A percentile compares a stretch with the other conserved stretches of the same genome.
Evolutionary conservation across 208 protist species (phyloP).

Genomic region (Trypanosoma scelopori): DNA sequence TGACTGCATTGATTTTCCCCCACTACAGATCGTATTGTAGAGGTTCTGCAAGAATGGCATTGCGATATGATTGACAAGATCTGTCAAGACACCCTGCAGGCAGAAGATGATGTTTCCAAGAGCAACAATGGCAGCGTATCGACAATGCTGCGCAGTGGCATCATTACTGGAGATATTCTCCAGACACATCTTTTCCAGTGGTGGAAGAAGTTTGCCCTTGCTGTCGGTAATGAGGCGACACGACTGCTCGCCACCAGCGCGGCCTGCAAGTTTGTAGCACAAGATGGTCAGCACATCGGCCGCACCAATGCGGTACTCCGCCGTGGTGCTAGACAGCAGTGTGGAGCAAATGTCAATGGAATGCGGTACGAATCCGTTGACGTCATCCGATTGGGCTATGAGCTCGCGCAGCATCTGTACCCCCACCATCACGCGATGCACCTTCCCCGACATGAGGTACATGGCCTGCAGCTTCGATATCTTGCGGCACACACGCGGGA

Average conservation of each 20-base stretch:
- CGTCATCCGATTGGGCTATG: constrained; percentile 46
- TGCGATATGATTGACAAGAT: constrained; percentile 35
- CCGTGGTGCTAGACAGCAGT: constrained; percentile 39
- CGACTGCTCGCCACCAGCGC: constrained; percentile 48
- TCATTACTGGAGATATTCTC: constrained; percentile 27
- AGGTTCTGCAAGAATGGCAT: constrained; percentile 59
- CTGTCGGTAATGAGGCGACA: constrained; percentile 63
- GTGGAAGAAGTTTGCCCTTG: constrained; percentile 53
- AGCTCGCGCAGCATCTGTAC: constrained; percentile 58
- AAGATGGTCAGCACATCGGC: constrained; percentile 64
- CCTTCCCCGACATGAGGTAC: constrained; percentile 38
- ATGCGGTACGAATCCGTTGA: constrained; percentile 76
- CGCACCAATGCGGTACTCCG: constrained; percentile 59
- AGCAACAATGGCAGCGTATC: constrained; percentile 60
- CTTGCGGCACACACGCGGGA: constrained; percentile 84
- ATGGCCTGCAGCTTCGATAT: constrained; percentile 58
- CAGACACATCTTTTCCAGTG: constrained; percentile 61
- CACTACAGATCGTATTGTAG: constrained; percentile 36
- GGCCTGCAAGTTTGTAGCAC: constrained; percentile 49
- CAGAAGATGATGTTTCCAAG: constrained; percentile 55
- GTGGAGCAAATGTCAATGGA: constrained; percentile 55
- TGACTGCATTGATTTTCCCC: constrained; percentile 10
- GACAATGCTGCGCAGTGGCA: constrained; percentile 34
- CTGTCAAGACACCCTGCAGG: constrained; percentile 45
- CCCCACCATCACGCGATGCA: constrained; percentile 64